These are phyloP conservation scores for Torulaspora gathmanii DNA, from an alignment of 805 yeast genomes.

Conservation along the genomic window DNA sequence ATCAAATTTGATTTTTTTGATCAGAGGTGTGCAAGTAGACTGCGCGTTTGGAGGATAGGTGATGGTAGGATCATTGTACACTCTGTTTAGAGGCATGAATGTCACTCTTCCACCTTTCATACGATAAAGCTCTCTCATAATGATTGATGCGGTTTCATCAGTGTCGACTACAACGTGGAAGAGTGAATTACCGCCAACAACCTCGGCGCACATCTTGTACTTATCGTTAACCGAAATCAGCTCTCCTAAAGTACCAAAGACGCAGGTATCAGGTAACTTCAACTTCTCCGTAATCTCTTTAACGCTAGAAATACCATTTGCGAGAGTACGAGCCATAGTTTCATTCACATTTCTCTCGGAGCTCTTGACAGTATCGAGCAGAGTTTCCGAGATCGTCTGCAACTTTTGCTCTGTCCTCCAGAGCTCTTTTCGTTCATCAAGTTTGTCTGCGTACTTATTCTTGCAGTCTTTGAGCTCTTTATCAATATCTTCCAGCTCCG, in stretches of 20 bases:
- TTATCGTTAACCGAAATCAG: constrained; percentile 75
- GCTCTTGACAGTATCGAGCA: constrained; percentile 48
- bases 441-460: constrained; percentile 40
- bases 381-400: constrained; percentile 51
- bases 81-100: constrained; percentile 80
- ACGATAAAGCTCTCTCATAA: constrained; percentile 71
- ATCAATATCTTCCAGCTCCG: constrained; percentile 35
- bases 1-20: constrained; percentile 65
- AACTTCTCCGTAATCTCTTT: constrained; percentile 56
- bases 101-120: constrained; percentile 80
- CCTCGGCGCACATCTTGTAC: constrained; percentile 82
- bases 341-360: constrained; percentile 61
- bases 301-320: constrained; percentile 66
- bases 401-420: constrained; percentile 78
- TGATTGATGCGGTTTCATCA: constrained; percentile 72
- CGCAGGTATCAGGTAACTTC: constrained; percentile 50
- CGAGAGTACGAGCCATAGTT: constrained; percentile 69
- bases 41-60: constrained; percentile 57
- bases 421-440: constrained; percentile 62
- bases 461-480: constrained; percentile 35
- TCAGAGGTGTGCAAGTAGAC: constrained; percentile 60
- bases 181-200: constrained; percentile 78
- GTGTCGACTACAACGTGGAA: constrained; percentile 87
- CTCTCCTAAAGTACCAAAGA: constrained; percentile 83
- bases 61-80: constrained; percentile 39